A percentile compares a stretch with the other conserved stretches of the same genome.
phyloP scores from a whole-genome alignment of 108 stramenopile genomes.

The Conticribra weissflogii region DNA sequence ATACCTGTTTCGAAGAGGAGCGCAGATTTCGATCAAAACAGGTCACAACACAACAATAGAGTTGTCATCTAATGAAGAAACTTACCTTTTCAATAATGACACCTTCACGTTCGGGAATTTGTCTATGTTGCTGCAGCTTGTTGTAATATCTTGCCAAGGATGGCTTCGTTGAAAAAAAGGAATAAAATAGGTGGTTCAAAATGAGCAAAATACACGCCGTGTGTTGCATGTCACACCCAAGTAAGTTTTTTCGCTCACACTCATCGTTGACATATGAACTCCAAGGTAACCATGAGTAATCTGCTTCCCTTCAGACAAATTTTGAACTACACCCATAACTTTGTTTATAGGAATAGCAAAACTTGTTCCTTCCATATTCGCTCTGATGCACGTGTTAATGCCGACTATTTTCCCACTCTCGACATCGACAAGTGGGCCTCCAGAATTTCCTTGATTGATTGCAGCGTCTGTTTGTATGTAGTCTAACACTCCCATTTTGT shows the following conservation, averaged over 20 bases:
- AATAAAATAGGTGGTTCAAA: background rate
- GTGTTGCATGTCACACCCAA: too few species aligned
- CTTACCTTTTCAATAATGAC: conserved; percentile 69
- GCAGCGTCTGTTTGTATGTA: conserved; percentile 92
- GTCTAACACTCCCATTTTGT: conserved; percentile 76
- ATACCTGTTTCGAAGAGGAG: conserved; percentile 44
- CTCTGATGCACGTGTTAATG: conserved; percentile 89
- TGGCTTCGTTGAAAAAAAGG: conserved; percentile 26
- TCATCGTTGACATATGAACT: conserved; percentile 62
- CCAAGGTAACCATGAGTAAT: conserved; percentile 87
- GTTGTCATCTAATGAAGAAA: background rate
- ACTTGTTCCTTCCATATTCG: conserved; percentile 90
- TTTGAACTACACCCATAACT: conserved; percentile 71
- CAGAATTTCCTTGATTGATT: conserved; percentile 78
- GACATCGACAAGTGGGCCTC: conserved; percentile 90
- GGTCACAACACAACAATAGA: background rate
- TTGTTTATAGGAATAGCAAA: conserved; percentile 92
- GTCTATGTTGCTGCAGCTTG: conserved; percentile 21
- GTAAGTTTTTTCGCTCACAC: too few species aligned
- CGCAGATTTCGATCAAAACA: background rate
- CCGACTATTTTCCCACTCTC: conserved; percentile 84
- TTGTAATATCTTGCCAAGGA: conserved; percentile 65
- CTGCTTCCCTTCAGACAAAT: conserved; percentile 66
- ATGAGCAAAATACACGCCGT: background rate
- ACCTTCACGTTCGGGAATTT: conserved; percentile 77